Percentiles rank a stretch among this genome's conserved stretches.
Conservation (phyloP, 2,329 filamentous ascomycete species). For the Xylaria hypoxylon region DNA sequence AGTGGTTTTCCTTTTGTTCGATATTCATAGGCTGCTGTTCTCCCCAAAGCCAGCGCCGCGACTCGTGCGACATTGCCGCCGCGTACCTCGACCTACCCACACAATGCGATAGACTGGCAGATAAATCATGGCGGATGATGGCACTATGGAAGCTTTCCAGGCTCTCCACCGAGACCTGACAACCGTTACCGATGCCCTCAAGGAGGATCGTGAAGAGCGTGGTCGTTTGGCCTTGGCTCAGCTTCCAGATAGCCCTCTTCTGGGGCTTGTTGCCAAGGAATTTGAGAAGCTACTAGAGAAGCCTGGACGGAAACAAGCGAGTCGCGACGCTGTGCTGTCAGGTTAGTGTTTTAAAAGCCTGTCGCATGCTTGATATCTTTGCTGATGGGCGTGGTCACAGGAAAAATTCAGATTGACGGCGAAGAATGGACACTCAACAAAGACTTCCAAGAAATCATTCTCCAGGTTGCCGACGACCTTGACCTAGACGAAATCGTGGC, state of each 20-base stretch:
- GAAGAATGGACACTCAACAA: conserved; percentile 84
- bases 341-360: conserved; percentile 60
- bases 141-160: conserved; percentile 80
- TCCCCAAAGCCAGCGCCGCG: conserved; percentile 17
- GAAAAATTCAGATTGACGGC: conserved; percentile 78
- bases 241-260: conserved; percentile 48
- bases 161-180: conserved; percentile 87
- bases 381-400: conserved; percentile 57
- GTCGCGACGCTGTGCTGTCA: conserved; percentile 76
- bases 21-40: conserved; percentile 13
- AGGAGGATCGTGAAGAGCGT: conserved; percentile 71
- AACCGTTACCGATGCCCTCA: conserved; percentile 76
- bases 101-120: conserved; percentile 60
- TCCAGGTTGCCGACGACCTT: conserved; percentile 87
- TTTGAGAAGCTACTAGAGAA: conserved; percentile 81
- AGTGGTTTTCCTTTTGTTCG: not conserved
- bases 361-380: not conserved
- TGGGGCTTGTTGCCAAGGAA: conserved; percentile 74
- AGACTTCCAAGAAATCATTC: conserved; percentile 84
- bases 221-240: conserved; percentile 60
- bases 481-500: conserved; percentile 91
- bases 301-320: conserved; percentile 77
- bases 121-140: conserved; percentile 75
- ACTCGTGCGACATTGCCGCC: conserved; percentile 29
- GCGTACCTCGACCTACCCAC: conserved; percentile 37